Base-by-base conservation (phyloP, 1,284 basidiomycete genomes). In the Ganoderma sp. region DNA sequence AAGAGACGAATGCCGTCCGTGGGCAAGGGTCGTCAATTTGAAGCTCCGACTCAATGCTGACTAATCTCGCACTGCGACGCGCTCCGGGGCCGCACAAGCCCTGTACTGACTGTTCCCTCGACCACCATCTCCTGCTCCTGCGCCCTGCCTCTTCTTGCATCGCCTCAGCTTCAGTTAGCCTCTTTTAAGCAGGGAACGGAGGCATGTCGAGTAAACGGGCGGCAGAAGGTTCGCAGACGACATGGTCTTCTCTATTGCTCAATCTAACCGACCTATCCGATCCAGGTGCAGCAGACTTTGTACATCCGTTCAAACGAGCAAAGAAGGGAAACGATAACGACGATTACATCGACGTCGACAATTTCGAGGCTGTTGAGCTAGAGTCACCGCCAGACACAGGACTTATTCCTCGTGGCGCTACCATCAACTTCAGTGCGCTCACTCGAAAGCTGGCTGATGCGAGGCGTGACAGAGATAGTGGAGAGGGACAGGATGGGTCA, bases 341-440 rank as follows among this genome's bases (percentile, higher is more conserved):
- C 12, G 86, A 88, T 37, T 86, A 88, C 70, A 71, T 87, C 28
- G 84, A 89, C 56, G 81, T 87, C 28, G 86, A 85, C 74, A 84
- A 88, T 69, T 84, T 87, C 71, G 86, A 88, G 69, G 82, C 85
- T 66, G 73, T 67, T 7, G 72, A 84, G 80, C 63, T 83, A 79
- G 72, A 86, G 48, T 71, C 87, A 6, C 84, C 85, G 8, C 82
- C 84, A 7, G 87, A 88, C 67, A 81, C 83, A 1, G 80, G 87
- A 50, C 81, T 90, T 58, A 82, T 92, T 28, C 90, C 91, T 43
- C 85, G 85, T 42, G 84, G 85, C 52, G 89, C 91, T 19, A 94
- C 90, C 12, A 94, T 95, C 76, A 94, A 94, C 74, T 88, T 95
- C 77, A 91, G 87, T 73, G 92, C 91, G 2, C 81, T 95, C 45